Conservation (phyloP, 352 stramenopile species). For the Globisporangium nodosum region DNA sequence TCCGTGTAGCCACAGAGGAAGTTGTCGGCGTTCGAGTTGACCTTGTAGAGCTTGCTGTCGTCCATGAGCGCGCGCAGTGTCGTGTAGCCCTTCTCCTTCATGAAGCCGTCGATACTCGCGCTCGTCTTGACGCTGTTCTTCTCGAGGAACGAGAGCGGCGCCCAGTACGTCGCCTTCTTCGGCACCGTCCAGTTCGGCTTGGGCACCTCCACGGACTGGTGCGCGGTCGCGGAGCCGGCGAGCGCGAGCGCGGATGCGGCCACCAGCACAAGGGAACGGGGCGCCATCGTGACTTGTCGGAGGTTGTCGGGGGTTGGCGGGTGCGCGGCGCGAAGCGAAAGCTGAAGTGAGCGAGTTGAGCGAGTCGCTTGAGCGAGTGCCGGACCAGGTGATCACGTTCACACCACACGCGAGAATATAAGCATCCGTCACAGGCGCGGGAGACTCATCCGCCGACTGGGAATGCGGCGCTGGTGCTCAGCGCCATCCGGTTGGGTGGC, state of each 20-base stretch:
- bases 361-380: not conserved
- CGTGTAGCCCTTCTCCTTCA: constrained; percentile 13
- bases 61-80: constrained; percentile 18
- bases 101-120: constrained; percentile 12
- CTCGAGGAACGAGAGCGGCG: constrained; percentile 25
- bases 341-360: not conserved
- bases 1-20: constrained; percentile 15
- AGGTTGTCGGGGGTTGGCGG: not conserved
- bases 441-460: not conserved
- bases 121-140: constrained; percentile 20
- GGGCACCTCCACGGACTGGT: constrained; percentile 13
- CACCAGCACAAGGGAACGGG: not conserved
- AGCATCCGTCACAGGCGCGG: not conserved
- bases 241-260: constrained; percentile 2
- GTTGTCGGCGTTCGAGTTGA: constrained; percentile 13
- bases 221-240: not conserved
- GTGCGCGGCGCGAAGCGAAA: not conserved
- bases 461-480: not conserved
- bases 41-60: constrained; percentile 16
- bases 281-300: not conserved
- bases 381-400: not conserved
- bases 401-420: not conserved
- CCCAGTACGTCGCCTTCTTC: constrained; percentile 15
- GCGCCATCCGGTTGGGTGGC: not conserved
- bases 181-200: constrained; percentile 12